Evolutionary conservation across 2,329 filamentous ascomycete species (phyloP).

Genomic region (Penicillium aurantiogriseum): DNA sequence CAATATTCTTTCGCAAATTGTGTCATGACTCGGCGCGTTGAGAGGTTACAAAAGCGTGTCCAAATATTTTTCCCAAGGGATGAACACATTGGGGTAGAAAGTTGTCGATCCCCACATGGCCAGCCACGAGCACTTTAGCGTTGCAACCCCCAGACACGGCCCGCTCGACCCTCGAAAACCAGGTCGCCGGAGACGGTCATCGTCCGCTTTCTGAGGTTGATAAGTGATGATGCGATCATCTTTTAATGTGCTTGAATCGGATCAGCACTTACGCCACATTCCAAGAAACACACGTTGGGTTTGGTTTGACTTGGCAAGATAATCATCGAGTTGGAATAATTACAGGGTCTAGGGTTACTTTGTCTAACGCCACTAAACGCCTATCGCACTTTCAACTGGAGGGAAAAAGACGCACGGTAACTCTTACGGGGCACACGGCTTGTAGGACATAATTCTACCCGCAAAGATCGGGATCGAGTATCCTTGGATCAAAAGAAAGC

Average conservation of each 20-base stretch:
- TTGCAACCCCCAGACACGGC: constrained; percentile 1
- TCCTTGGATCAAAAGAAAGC: neutral
- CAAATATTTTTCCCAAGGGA: neutral
- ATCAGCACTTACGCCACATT: neutral
- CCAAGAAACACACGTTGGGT: neutral
- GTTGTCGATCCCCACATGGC: constrained; percentile 16
- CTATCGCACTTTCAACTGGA: neutral
- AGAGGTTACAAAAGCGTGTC: neutral
- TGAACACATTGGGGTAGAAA: neutral
- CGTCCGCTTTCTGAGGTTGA: neutral
- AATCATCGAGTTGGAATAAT: neutral
- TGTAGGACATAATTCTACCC: neutral
- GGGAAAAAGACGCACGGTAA: neutral
- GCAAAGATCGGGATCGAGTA: neutral
- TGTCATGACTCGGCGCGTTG: neutral
- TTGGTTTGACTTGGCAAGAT: neutral
- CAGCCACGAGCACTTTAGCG: constrained; percentile 9
- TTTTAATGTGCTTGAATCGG: neutral
- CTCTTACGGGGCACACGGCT: neutral
- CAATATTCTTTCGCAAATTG: neutral
- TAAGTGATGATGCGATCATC: constrained; percentile 1
- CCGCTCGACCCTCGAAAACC: neutral
- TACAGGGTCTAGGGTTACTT: neutral
- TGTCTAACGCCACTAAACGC: neutral
- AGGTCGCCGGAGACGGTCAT: constrained; percentile 5